A percentile compares a stretch with the other conserved stretches of the same genome.
Conservation (phyloP, 1,139 yeast species). For the Geotrichum reessii region DNA sequence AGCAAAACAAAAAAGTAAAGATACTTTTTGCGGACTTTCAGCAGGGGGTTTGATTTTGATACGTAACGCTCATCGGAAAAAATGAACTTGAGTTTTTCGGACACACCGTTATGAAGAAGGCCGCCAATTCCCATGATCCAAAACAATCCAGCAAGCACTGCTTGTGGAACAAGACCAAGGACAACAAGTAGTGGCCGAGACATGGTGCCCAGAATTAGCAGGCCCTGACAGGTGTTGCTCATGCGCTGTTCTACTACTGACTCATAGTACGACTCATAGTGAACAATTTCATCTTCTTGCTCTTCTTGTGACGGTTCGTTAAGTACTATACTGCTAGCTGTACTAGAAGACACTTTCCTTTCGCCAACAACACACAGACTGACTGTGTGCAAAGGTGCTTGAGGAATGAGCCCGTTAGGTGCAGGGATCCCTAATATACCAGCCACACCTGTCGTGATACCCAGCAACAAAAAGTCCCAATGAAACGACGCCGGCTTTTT, state of each 20-base stretch:
- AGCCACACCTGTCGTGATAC: constrained; percentile 78
- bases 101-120: constrained; percentile 58
- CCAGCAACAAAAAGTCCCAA: constrained; percentile 83
- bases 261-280: constrained; percentile 16
- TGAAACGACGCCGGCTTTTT: constrained; percentile 86
- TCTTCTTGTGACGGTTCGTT: not conserved
- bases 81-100: constrained; percentile 56
- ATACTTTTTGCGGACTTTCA: constrained; percentile 35
- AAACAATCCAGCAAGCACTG: constrained; percentile 84
- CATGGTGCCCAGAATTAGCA: constrained; percentile 82
- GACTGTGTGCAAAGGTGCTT: constrained; percentile 88
- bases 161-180: constrained; percentile 85
- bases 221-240: constrained; percentile 79
- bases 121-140: constrained; percentile 91
- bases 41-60: constrained; percentile 34
- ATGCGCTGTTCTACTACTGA: constrained; percentile 85
- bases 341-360: not conserved
- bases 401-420: constrained; percentile 94
- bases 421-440: constrained; percentile 90
- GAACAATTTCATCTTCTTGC: constrained; percentile 34
- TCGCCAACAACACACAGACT: constrained; percentile 53
- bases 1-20: constrained; percentile 51
- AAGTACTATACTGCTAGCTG: not conserved
- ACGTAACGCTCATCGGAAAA: constrained; percentile 49
- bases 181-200: constrained; percentile 77